Percentiles rank a stretch among this genome's conserved stretches.
Evolutionary conservation across 2,329 filamentous ascomycete species (phyloP).

Genomic region (Ascochyta fabae): DNA sequence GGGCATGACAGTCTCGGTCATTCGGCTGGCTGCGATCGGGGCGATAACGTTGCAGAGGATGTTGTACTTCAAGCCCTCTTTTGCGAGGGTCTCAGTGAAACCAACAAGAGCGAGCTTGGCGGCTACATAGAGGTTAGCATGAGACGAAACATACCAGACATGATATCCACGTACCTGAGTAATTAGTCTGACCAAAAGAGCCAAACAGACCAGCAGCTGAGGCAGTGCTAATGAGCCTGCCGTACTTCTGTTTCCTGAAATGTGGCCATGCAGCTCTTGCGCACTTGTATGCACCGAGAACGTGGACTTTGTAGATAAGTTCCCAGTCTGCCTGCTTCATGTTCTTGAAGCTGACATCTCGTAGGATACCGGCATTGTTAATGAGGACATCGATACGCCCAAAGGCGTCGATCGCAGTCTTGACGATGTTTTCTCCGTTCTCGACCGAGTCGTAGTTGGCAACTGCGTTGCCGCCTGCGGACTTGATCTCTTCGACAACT

Average conservation of each 20-base stretch:
- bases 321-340: conserved; percentile 98
- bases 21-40: conserved; percentile 90
- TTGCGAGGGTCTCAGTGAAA: conserved; percentile 96
- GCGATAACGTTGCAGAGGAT: conserved; percentile 95
- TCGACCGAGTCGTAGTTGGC: conserved; percentile 97
- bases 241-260: conserved; percentile 99
- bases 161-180: conserved; percentile 66
- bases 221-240: conserved; percentile 93
- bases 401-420: conserved; percentile 79
- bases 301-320: conserved; percentile 88
- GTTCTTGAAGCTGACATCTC: conserved; percentile 97
- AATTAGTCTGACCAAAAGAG: conserved; percentile 94
- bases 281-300: conserved; percentile 94
- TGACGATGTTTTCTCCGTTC: conserved; percentile 92
- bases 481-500: conserved; percentile 82
- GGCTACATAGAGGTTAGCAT: conserved; percentile 56
- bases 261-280: conserved; percentile 93
- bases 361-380: conserved; percentile 96
- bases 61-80: conserved; percentile 98
- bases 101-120: conserved; percentile 95
- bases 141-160: conserved; percentile 4
- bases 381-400: conserved; percentile 93
- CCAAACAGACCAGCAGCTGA: conserved; percentile 97
- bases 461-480: conserved; percentile 90
- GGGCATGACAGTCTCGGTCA: conserved; percentile 95